These are phyloP conservation scores for Alternaria consortialis DNA, from an alignment of 2,329 filamentous ascomycete genomes.

Conservation along the genomic window DNA sequence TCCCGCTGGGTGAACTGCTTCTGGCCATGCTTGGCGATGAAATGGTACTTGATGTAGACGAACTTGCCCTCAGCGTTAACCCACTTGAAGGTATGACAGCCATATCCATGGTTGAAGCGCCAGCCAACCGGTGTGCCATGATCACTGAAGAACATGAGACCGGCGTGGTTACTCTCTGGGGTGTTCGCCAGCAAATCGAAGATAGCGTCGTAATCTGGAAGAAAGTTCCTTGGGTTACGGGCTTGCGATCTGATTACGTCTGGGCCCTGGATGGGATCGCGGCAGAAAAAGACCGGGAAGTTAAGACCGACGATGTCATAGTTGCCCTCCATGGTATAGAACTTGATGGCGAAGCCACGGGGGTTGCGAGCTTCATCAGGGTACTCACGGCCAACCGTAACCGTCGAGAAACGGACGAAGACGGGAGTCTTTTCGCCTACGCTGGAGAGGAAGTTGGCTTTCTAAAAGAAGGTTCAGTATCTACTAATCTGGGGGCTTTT, in stretches of 20 bases:
- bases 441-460: conserved; percentile 54
- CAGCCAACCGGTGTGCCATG: conserved; percentile 60
- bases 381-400: conserved; percentile 55
- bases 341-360: conserved; percentile 61
- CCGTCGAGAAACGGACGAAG: conserved; percentile 58
- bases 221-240: conserved; percentile 59
- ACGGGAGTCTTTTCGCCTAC: conserved; percentile 55
- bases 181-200: conserved; percentile 62
- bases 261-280: conserved; percentile 59
- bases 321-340: conserved; percentile 60
- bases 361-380: conserved; percentile 59
- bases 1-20: conserved; percentile 59
- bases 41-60: conserved; percentile 63
- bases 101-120: conserved; percentile 54
- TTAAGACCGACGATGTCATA: conserved; percentile 61
- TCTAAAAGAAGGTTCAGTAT: conserved; percentile 19
- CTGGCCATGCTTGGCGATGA: conserved; percentile 58
- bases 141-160: conserved; percentile 61
- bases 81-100: conserved; percentile 60
- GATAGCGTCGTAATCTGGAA: conserved; percentile 59
- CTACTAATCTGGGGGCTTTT: background rate
- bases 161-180: conserved; percentile 59
- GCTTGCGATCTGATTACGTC: conserved; percentile 60
- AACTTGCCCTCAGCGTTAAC: conserved; percentile 59
- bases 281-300: conserved; percentile 61